Conservation (phyloP, 768 basidiomycete species). For the Lentinula boryana region DNA sequence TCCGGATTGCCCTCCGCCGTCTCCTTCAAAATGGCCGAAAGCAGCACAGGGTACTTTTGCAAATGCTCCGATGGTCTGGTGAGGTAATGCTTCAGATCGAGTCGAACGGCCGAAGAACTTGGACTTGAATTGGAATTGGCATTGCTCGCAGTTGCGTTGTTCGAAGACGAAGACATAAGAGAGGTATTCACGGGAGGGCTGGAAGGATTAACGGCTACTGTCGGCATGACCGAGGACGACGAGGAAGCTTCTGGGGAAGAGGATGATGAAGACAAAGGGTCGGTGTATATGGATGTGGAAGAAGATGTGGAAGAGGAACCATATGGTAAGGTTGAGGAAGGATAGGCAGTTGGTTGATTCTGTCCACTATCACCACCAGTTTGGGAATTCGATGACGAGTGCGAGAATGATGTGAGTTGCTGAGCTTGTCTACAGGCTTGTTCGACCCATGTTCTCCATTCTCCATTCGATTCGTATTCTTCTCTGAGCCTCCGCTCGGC, state of each 20-base stretch:
- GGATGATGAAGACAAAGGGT: background rate
- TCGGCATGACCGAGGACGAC: background rate
- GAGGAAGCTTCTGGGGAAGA: background rate
- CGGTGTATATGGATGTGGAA: background rate
- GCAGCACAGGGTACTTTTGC: constrained; percentile 76
- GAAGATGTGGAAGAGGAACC: background rate
- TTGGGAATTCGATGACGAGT: background rate
- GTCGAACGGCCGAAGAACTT: constrained; percentile 16
- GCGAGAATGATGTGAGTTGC: background rate
- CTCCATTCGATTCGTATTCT: constrained; percentile 74
- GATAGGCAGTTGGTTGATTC: background rate
- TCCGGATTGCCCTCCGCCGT: constrained; percentile 74
- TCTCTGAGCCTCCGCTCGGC: constrained; percentile 87
- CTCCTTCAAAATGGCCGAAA: constrained; percentile 83
- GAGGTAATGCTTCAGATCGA: constrained; percentile 75
- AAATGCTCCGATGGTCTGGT: constrained; percentile 77
- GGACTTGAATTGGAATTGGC: background rate
- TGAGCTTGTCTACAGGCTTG: background rate
- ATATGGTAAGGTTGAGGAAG: background rate
- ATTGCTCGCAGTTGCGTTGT: background rate
- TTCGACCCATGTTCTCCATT: constrained; percentile 81
- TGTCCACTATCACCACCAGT: too few relatives aligned
- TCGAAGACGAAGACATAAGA: background rate
- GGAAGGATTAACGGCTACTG: background rate
- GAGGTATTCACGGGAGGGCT: background rate